Evolutionary conservation across 1,284 basidiomycete species (phyloP).

Genomic region (Pseudozyma tsukubaensis): DNA sequence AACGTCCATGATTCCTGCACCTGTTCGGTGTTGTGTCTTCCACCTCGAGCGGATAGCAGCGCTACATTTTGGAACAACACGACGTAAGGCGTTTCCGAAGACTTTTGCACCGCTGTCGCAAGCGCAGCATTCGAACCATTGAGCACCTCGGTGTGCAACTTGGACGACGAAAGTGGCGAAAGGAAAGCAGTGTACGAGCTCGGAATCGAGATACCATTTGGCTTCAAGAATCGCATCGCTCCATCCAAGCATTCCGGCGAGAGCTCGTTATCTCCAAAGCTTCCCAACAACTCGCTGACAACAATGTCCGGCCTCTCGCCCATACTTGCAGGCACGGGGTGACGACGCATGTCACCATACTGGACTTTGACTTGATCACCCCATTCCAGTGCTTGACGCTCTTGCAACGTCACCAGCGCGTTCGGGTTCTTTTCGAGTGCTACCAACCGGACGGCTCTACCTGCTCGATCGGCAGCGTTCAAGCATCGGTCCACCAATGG

Average conservation of each 20-base stretch:
- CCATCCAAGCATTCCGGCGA: slow-evolving; percentile 97
- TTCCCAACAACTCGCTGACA: slow-evolving; percentile 93
- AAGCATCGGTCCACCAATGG: slow-evolving; percentile 90
- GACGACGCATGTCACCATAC: slow-evolving; percentile 91
- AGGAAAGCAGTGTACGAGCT: slow-evolving; percentile 94
- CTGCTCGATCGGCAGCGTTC: slow-evolving; percentile 79
- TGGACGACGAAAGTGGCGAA: slow-evolving; percentile 91
- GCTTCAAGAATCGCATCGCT: slow-evolving; percentile 78
- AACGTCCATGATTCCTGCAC: slow-evolving; percentile 98
- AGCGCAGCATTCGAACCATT: slow-evolving; percentile 33
- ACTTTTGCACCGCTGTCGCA: slow-evolving; percentile 70
- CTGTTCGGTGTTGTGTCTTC: slow-evolving; percentile 75
- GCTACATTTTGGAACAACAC: slow-evolving; percentile 92
- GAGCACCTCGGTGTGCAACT: slow-evolving; percentile 73
- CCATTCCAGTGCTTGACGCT: slow-evolving; percentile 75
- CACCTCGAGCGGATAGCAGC: slow-evolving; percentile 71
- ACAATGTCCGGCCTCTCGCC: slow-evolving; percentile 87
- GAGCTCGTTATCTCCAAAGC: slow-evolving; percentile 98
- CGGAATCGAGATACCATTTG: slow-evolving; percentile 93
- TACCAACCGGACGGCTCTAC: slow-evolving; percentile 75
- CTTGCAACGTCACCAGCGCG: slow-evolving; percentile 63
- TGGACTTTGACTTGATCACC: slow-evolving; percentile 80
- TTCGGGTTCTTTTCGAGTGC: slow-evolving; percentile 90
- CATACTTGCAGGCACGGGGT: slow-evolving; percentile 71
- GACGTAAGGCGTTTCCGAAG: slow-evolving; percentile 92